Evolutionary conservation across 2,329 filamentous ascomycete species (phyloP).

Genomic region (Aulographum hederae): DNA sequence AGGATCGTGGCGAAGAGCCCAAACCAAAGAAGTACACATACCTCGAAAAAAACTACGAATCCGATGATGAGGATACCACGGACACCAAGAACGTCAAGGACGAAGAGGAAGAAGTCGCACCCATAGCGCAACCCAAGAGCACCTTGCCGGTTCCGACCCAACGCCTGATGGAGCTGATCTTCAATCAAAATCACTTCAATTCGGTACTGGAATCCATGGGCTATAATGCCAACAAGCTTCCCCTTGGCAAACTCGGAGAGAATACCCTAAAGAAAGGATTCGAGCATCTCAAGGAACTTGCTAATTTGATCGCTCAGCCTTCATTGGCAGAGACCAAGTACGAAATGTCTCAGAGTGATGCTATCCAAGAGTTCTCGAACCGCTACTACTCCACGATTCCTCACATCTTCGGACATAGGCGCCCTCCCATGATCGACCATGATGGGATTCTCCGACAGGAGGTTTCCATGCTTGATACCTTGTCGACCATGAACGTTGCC

Average conservation of each 20-base stretch:
- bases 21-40: constrained; percentile 56
- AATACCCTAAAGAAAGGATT: constrained; percentile 58
- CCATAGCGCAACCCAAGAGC: constrained; percentile 23
- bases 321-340: constrained; percentile 27
- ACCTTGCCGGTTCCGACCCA: constrained; percentile 43
- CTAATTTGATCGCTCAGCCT: constrained; percentile 38
- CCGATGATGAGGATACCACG: constrained; percentile 18
- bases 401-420: constrained; percentile 57
- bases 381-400: constrained; percentile 68
- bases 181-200: constrained; percentile 57
- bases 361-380: constrained; percentile 51
- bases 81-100: constrained; percentile 10
- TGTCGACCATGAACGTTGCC: constrained; percentile 74
- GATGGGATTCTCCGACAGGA: constrained; percentile 48
- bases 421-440: constrained; percentile 48
- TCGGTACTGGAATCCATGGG: constrained; percentile 47
- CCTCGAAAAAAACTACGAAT: constrained; percentile 52
- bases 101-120: constrained; percentile 12
- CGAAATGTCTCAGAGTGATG: constrained; percentile 14
- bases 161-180: constrained; percentile 61
- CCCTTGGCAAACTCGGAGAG: constrained; percentile 70
- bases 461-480: constrained; percentile 59
- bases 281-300: constrained; percentile 56
- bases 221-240: constrained; percentile 60
- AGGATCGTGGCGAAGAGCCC: constrained; percentile 31